phyloP scores from a whole-genome alignment of 768 basidiomycete genomes.

The Tricholoma terreum region DNA sequence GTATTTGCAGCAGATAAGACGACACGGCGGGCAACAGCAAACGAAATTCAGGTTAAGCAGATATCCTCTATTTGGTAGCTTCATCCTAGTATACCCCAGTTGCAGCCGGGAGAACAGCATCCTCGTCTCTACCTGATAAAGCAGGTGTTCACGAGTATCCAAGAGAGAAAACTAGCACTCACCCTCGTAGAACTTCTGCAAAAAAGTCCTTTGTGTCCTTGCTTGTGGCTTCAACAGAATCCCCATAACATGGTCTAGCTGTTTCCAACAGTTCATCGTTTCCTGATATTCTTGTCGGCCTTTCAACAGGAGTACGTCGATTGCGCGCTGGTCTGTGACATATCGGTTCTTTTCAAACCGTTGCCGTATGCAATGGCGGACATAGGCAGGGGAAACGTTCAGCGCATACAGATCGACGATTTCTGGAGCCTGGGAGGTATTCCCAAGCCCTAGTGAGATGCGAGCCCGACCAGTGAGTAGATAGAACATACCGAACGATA shows the following conservation, averaged over 20 bases:
- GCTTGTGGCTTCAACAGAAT: conserved; percentile 53
- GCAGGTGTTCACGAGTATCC: conserved; percentile 3
- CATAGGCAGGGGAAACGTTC: conserved; percentile 68
- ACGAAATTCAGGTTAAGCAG: background rate
- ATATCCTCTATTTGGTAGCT: background rate
- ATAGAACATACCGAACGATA: conserved; percentile 73
- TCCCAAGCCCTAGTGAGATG: conserved; percentile 5
- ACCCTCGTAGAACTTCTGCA: conserved; percentile 88
- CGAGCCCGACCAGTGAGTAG: background rate
- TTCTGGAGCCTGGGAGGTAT: conserved; percentile 74
- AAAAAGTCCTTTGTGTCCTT: conserved; percentile 54
- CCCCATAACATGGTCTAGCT: conserved; percentile 75
- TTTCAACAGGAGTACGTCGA: conserved; percentile 87
- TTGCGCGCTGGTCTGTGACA: conserved; percentile 74
- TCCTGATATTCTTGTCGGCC: conserved; percentile 88
- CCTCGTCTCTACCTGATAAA: conserved; percentile 67
- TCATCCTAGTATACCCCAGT: conserved; percentile 40
- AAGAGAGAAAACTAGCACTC: conserved; percentile 22
- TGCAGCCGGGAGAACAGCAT: conserved; percentile 67
- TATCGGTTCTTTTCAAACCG: conserved; percentile 85
- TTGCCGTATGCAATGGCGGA: conserved; percentile 81
- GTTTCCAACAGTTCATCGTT: conserved; percentile 92
- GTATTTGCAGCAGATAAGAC: background rate
- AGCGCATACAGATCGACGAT: conserved; percentile 81
- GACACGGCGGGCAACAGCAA: background rate